phyloP scores from a whole-genome alignment of 805 yeast genomes.

The Kodamaea laetipori region DNA sequence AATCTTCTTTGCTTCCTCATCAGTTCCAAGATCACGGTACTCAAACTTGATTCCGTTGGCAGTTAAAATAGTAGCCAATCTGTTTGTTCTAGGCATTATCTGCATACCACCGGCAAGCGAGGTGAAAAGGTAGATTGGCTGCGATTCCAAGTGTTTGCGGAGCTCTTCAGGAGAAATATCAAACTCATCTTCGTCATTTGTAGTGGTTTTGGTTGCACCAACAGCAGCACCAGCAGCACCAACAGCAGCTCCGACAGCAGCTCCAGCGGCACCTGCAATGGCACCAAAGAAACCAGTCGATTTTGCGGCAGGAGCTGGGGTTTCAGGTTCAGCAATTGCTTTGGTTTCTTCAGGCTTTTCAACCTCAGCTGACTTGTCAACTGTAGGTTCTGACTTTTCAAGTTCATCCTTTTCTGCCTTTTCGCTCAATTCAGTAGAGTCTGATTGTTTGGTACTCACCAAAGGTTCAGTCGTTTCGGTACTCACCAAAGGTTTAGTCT shows the following conservation, averaged over 20 bases:
- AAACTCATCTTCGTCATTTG: constrained; percentile 26
- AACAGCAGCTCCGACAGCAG: constrained; percentile 7
- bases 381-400: constrained; percentile 4
- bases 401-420: constrained; percentile 17
- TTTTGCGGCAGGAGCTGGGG: constrained; percentile 15
- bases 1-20: constrained; percentile 77
- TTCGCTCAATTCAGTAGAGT: too few species aligned
- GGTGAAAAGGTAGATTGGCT: constrained; percentile 75
- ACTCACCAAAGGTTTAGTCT: too few species aligned
- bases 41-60: constrained; percentile 72
- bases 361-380: not conserved
- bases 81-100: constrained; percentile 73
- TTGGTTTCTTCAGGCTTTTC: constrained; percentile 10
- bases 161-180: constrained; percentile 45
- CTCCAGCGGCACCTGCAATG: constrained; percentile 8
- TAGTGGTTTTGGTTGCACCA: constrained; percentile 9
- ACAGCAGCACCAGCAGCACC: constrained; percentile 6
- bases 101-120: constrained; percentile 88
- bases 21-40: constrained; percentile 81
- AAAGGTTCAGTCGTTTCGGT: too few species aligned
- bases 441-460: too few species aligned
- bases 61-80: constrained; percentile 69
- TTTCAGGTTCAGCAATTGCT: constrained; percentile 10
- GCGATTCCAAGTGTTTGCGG: constrained; percentile 44
- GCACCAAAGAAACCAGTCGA: constrained; percentile 10